Percentiles rank a stretch among this genome's conserved stretches.
Evolutionary conservation across 2,329 filamentous ascomycete genomes (phyloP).

Genomic region (Microdochium paspali): DNA sequence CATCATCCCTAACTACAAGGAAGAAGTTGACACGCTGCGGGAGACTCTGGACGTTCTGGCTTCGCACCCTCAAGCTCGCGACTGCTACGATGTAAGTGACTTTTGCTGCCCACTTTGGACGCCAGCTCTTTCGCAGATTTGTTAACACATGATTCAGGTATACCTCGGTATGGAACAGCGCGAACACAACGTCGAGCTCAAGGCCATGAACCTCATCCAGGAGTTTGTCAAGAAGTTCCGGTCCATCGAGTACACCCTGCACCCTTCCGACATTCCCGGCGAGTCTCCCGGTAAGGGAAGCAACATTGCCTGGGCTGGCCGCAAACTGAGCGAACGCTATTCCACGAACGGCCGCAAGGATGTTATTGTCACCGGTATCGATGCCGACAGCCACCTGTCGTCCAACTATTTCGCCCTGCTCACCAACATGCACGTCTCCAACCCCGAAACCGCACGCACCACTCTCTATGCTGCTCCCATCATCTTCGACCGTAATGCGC

Average conservation of each 20-base stretch:
- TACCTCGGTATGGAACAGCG: constrained; percentile 67
- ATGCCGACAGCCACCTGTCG: constrained; percentile 64
- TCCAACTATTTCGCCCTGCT: constrained; percentile 58
- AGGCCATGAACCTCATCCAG: constrained; percentile 52
- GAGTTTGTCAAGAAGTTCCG: constrained; percentile 57
- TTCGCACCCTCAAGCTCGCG: constrained; percentile 53
- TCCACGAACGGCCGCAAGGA: constrained; percentile 41
- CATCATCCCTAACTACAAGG: constrained; percentile 66
- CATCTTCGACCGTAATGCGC: constrained; percentile 65
- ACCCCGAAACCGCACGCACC: constrained; percentile 49
- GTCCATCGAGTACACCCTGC: constrained; percentile 57
- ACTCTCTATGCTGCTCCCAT: constrained; percentile 63
- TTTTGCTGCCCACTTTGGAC: background rate
- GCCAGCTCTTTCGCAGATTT: background rate
- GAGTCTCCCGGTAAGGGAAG: constrained; percentile 68
- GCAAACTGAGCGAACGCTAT: constrained; percentile 55
- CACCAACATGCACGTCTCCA: constrained; percentile 50
- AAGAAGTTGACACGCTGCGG: constrained; percentile 57
- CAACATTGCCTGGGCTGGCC: constrained; percentile 63
- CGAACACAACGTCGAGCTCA: constrained; percentile 49
- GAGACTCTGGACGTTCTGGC: constrained; percentile 62
- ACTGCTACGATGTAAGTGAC: constrained; percentile 58
- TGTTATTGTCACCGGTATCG: constrained; percentile 62
- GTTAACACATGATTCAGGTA: constrained; percentile 32
- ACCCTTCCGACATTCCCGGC: constrained; percentile 54